Base-by-base conservation (phyloP, 768 basidiomycete species). In the Phylloporus arenicola region DNA sequence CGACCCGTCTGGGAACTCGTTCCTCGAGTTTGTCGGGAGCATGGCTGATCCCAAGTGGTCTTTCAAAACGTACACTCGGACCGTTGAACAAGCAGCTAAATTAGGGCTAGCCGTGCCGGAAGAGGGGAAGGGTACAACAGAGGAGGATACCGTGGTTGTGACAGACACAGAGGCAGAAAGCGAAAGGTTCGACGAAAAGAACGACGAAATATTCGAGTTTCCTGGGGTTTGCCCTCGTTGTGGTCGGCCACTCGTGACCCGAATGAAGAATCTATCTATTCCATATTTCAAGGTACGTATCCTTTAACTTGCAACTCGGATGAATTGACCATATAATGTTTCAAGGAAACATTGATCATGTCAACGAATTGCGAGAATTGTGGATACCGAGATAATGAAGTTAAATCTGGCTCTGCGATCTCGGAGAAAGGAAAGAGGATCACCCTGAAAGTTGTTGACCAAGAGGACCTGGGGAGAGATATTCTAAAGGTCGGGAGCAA, bases 351-450 rank as follows among this genome's bases (percentile, higher is more conserved):
- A 49, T 71, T 98, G 47, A 95, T 98, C 70, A 97, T 97, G 93
- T 95, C 95, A 20, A 94, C 94, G 6, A 97, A 96, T 65, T 98
- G 96, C 66, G 91, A 93, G 51, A 69, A 72, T 45, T 99, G 96
- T 68, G 96, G 96, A 1, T 99, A 98, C 69, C 79, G 91, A 50
- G 96, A 99, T 69, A 98, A 94, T 61, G 96, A 99, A 71, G 88
- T 99, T 62, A 99, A 99, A 68, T 89, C 92, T 6, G 92, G 95
- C 19, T 72, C 84, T 2, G 93, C 94, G 1, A 90, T 97, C 50
- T 90, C 95, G 3, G 80, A 79, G 4, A 75, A 87, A 61, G 96
- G 95, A 16, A 94, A 89, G 68, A 80, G 76, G 50, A 92, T 97
- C 56, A 90, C 78, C 0, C 75, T 99, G 48, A 91, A 86, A 65